Evolutionary conservation across 1,284 basidiomycete species (phyloP).

Genomic region (Ustilago shanxiensis): DNA sequence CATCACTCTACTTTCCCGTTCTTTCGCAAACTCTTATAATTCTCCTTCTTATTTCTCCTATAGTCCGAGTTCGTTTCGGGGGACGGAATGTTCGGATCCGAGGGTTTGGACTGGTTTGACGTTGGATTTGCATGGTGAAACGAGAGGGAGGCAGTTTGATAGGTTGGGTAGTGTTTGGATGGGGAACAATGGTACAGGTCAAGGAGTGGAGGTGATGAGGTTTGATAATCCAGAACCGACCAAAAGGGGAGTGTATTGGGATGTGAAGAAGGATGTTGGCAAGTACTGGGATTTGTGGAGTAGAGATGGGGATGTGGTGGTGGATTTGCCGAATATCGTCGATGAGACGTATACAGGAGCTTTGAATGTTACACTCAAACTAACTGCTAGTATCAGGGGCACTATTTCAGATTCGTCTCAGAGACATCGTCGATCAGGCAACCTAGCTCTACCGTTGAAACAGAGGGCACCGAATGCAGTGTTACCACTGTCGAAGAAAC

Average conservation of each 20-base stretch:
- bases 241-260: slow-evolving; percentile 46
- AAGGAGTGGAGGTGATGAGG: slow-evolving; percentile 55
- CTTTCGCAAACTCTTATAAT: slow-evolving; percentile 54
- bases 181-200: slow-evolving; percentile 32
- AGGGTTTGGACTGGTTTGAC: slow-evolving; percentile 44
- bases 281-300: slow-evolving; percentile 50
- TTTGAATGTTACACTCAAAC: slow-evolving; percentile 40
- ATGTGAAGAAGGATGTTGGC: slow-evolving; percentile 47
- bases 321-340: slow-evolving; percentile 61
- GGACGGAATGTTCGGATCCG: slow-evolving; percentile 37
- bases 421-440: not conserved
- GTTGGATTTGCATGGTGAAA: slow-evolving; percentile 37
- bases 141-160: slow-evolving; percentile 55
- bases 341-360: slow-evolving; percentile 53
- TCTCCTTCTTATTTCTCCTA: slow-evolving; percentile 39
- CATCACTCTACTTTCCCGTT: slow-evolving; percentile 37
- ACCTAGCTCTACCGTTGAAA: slow-evolving; percentile 15
- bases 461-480: slow-evolving; percentile 30
- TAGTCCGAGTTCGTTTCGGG: slow-evolving; percentile 20
- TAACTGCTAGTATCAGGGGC: slow-evolving; percentile 32
- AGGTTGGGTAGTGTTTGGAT: slow-evolving; percentile 49
- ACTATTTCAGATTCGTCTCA: not conserved
- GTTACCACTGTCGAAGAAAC: slow-evolving; percentile 48
- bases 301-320: slow-evolving; percentile 32
- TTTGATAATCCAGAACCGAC: slow-evolving; percentile 60